phyloP scores from a whole-genome alignment of 2,329 filamentous ascomycete genomes.

The Cylindrodendrum hubeiense region DNA sequence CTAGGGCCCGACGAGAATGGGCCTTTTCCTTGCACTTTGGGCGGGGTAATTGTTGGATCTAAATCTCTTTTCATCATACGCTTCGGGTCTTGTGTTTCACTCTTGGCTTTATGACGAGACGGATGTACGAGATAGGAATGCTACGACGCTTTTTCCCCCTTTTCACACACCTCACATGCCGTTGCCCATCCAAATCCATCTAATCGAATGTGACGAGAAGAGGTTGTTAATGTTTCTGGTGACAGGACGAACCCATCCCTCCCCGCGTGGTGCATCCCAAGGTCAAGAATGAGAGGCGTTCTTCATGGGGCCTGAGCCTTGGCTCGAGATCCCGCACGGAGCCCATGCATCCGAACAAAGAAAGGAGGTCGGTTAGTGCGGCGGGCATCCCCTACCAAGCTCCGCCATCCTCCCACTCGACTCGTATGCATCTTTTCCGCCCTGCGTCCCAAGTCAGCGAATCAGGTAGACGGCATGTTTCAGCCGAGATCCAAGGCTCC shows the following conservation, averaged over 20 bases:
- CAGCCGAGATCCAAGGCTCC: slow-evolving; percentile 30
- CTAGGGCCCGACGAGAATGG: slow-evolving; percentile 45
- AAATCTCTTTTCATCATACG: slow-evolving; percentile 47
- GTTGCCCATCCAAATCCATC: slow-evolving; percentile 44
- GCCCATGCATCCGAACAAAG: slow-evolving; percentile 36
- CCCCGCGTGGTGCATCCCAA: slow-evolving; percentile 51
- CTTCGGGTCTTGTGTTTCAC: slow-evolving; percentile 45
- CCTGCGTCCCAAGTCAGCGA: slow-evolving; percentile 34
- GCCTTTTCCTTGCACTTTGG: slow-evolving; percentile 41
- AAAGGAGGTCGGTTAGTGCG: slow-evolving; percentile 23
- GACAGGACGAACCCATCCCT: slow-evolving; percentile 52
- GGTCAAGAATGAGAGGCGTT: slow-evolving; percentile 55
- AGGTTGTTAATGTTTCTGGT: slow-evolving; percentile 52
- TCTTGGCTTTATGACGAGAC: slow-evolving; percentile 50
- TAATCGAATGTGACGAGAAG: slow-evolving; percentile 45
- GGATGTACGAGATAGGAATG: slow-evolving; percentile 58
- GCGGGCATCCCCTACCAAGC: slow-evolving; percentile 36
- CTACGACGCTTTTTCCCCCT: slow-evolving; percentile 51
- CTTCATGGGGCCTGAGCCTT: slow-evolving; percentile 59
- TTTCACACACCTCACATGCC: slow-evolving; percentile 42
- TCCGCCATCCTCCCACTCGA: slow-evolving; percentile 39
- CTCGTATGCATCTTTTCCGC: slow-evolving; percentile 36
- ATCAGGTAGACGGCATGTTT: slow-evolving; percentile 39
- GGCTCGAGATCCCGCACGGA: slow-evolving; percentile 48
- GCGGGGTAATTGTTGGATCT: slow-evolving; percentile 45